Conservation (phyloP, 1,284 basidiomycete genomes). For the Agaricales sp. region DNA sequence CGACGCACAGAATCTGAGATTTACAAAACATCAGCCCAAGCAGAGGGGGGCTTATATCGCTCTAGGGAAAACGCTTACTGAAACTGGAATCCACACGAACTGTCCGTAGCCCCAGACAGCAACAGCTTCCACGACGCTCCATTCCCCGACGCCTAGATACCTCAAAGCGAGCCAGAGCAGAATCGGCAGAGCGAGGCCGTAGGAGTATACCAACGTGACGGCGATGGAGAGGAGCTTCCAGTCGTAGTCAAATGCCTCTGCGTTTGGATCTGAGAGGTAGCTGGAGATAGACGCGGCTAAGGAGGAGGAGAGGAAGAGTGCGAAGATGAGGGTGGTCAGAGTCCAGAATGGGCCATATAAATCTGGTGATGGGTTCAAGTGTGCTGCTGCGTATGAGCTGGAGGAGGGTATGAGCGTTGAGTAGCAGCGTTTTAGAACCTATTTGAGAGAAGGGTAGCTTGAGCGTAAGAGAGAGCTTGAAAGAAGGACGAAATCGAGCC, state of each 20-base stretch:
- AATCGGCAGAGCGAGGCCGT: conserved; percentile 74
- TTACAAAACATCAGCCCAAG: not conserved
- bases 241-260: conserved; percentile 60
- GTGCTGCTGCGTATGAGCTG: conserved; percentile 43
- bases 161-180: conserved; percentile 72
- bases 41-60: not conserved
- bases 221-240: conserved; percentile 78
- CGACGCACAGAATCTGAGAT: conserved; percentile 67
- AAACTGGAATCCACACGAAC: conserved; percentile 72
- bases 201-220: conserved; percentile 75
- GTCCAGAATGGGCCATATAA: conserved; percentile 95
- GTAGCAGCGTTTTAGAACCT: conserved; percentile 65
- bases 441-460: conserved; percentile 4
- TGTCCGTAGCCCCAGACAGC: conserved; percentile 67
- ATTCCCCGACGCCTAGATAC: conserved; percentile 79
- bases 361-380: conserved; percentile 54
- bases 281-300: conserved; percentile 75
- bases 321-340: conserved; percentile 83
- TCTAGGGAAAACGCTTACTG: conserved; percentile 30
- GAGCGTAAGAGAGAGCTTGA: conserved; percentile 1
- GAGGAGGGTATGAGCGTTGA: conserved; percentile 59
- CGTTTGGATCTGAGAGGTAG: conserved; percentile 57
- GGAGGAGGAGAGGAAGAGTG: conserved; percentile 85
- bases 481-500: too few species aligned
- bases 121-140: conserved; percentile 74